phyloP scores from a whole-genome alignment of 306 rosid species.

The Rubus parviflorus region DNA sequence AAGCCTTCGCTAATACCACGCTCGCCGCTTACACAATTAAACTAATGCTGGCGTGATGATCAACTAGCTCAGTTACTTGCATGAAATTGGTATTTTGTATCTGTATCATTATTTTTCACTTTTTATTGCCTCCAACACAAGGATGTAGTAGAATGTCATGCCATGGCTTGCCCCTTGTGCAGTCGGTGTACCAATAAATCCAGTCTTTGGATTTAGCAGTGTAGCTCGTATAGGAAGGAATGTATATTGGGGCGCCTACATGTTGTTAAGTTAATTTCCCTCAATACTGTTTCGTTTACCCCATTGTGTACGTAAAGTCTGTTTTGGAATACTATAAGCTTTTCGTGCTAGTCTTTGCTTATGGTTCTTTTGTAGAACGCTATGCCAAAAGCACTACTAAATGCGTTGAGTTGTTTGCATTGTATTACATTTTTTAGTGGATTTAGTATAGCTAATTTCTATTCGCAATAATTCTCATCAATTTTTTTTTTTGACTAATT shows the following conservation, averaged over 20 bases:
- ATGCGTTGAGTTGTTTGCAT: not conserved
- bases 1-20: constrained; percentile 93
- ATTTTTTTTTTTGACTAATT: not conserved
- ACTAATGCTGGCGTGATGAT: constrained; percentile 29
- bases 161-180: constrained; percentile 21
- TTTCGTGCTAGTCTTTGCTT: not conserved
- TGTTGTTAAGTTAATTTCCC: constrained; percentile 10
- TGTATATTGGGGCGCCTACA: constrained; percentile 39
- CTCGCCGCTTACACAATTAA: constrained; percentile 72
- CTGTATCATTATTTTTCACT: constrained; percentile 37
- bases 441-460: not conserved
- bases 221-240: constrained; percentile 25
- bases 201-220: constrained; percentile 63
- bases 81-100: constrained; percentile 36
- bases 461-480: too few species aligned
- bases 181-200: constrained; percentile 44
- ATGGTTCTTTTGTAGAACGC: not conserved
- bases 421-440: not conserved
- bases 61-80: not conserved
- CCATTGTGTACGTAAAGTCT: not conserved
- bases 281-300: not conserved
- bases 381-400: not conserved
- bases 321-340: not conserved
- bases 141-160: constrained; percentile 10
- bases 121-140: constrained; percentile 14